Percentiles rank a stretch among this genome's conserved stretches.
phyloP scores from a whole-genome alignment of 768 basidiomycete genomes.

The Psilocybe sp. region DNA sequence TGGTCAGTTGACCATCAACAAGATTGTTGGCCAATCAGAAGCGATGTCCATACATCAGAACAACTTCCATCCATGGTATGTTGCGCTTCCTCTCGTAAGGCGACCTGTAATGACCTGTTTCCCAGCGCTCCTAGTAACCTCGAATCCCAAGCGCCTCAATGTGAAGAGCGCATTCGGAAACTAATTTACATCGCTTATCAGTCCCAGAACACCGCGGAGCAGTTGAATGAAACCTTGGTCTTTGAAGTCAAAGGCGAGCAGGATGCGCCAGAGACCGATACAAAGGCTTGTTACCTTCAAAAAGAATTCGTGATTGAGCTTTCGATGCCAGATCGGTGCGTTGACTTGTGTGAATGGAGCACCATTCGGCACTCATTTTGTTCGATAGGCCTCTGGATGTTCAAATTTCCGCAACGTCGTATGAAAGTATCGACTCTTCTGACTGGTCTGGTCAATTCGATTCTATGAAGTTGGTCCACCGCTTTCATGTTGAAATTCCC shows the following conservation, averaged over 20 bases:
- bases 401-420: neutral
- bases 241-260: slow-evolving; percentile 1
- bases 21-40: slow-evolving; percentile 43
- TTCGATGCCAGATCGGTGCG: slow-evolving; percentile 20
- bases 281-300: slow-evolving; percentile 6
- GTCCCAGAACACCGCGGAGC: neutral
- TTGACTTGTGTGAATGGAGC: neutral
- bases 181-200: slow-evolving; percentile 11
- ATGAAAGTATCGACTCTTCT: too few relatives aligned
- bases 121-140: neutral
- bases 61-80: slow-evolving; percentile 3
- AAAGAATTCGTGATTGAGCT: slow-evolving; percentile 10
- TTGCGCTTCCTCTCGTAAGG: neutral
- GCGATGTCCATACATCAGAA: slow-evolving; percentile 12
- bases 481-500: too few relatives aligned
- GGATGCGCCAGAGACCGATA: neutral
- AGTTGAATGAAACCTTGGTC: slow-evolving; percentile 4
- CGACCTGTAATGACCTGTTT: neutral
- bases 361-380: neutral
- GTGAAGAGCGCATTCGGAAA: slow-evolving; percentile 6
- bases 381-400: slow-evolving; percentile 1
- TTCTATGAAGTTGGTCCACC: too few relatives aligned
- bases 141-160: neutral
- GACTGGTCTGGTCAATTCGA: too few relatives aligned
- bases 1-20: slow-evolving; percentile 22